Base-by-base conservation (phyloP, 805 yeast species). In the Saturnispora diversa region DNA sequence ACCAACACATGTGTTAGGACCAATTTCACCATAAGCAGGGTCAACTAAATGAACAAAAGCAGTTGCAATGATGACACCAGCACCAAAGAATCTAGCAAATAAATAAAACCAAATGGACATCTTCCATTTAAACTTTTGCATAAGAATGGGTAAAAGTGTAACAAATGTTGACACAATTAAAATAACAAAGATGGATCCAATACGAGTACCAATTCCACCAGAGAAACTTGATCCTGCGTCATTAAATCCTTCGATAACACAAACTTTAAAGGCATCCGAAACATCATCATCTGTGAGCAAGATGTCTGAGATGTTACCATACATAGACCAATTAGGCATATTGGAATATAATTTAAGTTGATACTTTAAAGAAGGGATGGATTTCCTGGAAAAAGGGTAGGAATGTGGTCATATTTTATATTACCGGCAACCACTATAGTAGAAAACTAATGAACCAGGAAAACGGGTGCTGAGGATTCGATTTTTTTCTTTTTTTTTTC, bases 31-130 rank as follows among this genome's bases (percentile, higher is more conserved):
- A 42, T 68, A 59, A 6, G 87, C 86, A 1, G 84, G 86, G 44
- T 74, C 70, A 47, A 82, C 60, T 46, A 81, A 61, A 61, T 81
- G 90, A 23, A 82, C 74, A 53, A 80, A 80, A 0, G 86, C 84
- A 1, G 90, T 81, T 9, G 87, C 81, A n/a, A 81, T 66, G 50
- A 82, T 82, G 34, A 81, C 87, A 47, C 90, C 90, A 3, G 86
- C 77, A 49, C 90, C 90, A 51, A 81, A 81, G 59, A 68, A 79
- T 51, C 76, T 79, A 40, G 80, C 75, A 39, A 76, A 58, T 51
- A 78, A 72, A 59, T 77, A 78, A 70, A 74, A 69, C 30, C 66
- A 54, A 2, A 83, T 80, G 39, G 78, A 51, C 44, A 72, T 60
- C 33, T 75, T 62, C 50, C 68, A 66, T 1, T 80, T 69, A 49